phyloP scores from a whole-genome alignment of 768 basidiomycete genomes.

The Pisolithus albus region DNA sequence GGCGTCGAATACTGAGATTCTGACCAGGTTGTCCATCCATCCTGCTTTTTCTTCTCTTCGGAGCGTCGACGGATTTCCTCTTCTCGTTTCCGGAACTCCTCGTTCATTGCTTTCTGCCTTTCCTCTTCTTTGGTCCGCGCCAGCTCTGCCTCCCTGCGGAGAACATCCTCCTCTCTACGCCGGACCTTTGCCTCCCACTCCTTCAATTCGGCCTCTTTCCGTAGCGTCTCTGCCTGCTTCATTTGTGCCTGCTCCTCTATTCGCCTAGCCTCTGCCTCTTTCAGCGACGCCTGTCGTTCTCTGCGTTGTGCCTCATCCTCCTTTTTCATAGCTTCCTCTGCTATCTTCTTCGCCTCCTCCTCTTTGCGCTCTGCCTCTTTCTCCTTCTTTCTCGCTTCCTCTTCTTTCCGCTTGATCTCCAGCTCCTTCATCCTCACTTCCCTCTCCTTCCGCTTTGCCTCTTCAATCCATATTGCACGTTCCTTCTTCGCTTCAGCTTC shows the following conservation, averaged over 20 bases:
- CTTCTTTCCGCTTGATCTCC: conserved; percentile 25
- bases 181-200: conserved; percentile 23
- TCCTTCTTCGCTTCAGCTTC: conserved; percentile 25
- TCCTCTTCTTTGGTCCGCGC: conserved; percentile 20
- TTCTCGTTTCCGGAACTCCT: conserved; percentile 25
- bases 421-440: conserved; percentile 19
- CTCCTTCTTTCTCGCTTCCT: conserved; percentile 24
- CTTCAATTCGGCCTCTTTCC: conserved; percentile 21
- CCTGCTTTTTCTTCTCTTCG: conserved; percentile 26
- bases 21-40: conserved; percentile 21
- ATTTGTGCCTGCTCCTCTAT: conserved; percentile 24
- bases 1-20: conserved; percentile 18
- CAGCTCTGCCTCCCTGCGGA: conserved; percentile 1
- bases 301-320: conserved; percentile 19
- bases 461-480: conserved; percentile 8
- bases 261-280: conserved; percentile 10
- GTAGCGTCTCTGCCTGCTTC: conserved; percentile 17
- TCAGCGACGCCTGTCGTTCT: conserved; percentile 15
- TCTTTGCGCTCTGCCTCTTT: conserved; percentile 15
- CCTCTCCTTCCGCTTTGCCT: conserved; percentile 25
- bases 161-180: conserved; percentile 17
- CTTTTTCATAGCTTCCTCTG: conserved; percentile 23
- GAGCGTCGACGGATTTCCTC: conserved; percentile 25
- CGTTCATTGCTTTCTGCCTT: conserved; percentile 18
- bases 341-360: conserved; percentile 12